Conservation (phyloP, 306 rosid genomes). For the Vigna unguiculata region DNA sequence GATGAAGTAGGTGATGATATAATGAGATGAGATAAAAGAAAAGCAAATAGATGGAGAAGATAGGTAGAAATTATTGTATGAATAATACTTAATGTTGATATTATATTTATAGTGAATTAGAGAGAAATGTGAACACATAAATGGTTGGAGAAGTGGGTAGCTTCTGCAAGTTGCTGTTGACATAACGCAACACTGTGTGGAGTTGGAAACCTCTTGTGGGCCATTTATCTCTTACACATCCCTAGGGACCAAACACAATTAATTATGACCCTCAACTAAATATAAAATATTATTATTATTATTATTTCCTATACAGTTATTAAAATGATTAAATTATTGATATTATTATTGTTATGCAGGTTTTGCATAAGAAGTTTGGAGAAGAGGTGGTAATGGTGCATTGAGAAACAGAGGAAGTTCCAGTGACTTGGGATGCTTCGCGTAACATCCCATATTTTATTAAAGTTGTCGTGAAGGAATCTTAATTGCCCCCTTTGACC, state of each 20-base stretch:
- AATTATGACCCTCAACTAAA: constrained; percentile 21
- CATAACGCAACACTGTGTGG: constrained; percentile 29
- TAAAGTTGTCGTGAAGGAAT: constrained; percentile 1
- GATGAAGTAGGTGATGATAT: not conserved
- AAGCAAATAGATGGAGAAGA: not conserved
- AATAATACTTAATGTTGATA: not conserved
- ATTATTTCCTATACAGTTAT: not conserved
- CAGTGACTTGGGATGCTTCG: constrained; percentile 7
- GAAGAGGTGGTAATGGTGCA: not conserved
- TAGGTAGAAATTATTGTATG: not conserved
- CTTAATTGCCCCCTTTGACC: constrained; percentile 37
- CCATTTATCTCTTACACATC: constrained; percentile 21
- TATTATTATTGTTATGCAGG: no score
- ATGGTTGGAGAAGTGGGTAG: not conserved
- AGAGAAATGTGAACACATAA: not conserved
- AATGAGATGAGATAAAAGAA: not conserved
- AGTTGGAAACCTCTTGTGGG: constrained; percentile 40
- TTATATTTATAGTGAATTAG: not conserved
- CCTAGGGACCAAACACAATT: constrained; percentile 7
- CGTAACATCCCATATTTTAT: not conserved
- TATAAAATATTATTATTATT: constrained; percentile 23
- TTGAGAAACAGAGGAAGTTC: constrained; percentile 12
- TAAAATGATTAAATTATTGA: no score
- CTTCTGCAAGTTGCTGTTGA: constrained; percentile 34
- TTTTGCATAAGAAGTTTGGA: no score